Percentiles rank a stretch among this genome's conserved stretches.
phyloP scores from a whole-genome alignment of 768 basidiomycete genomes.

The Agaricus blazei region DNA sequence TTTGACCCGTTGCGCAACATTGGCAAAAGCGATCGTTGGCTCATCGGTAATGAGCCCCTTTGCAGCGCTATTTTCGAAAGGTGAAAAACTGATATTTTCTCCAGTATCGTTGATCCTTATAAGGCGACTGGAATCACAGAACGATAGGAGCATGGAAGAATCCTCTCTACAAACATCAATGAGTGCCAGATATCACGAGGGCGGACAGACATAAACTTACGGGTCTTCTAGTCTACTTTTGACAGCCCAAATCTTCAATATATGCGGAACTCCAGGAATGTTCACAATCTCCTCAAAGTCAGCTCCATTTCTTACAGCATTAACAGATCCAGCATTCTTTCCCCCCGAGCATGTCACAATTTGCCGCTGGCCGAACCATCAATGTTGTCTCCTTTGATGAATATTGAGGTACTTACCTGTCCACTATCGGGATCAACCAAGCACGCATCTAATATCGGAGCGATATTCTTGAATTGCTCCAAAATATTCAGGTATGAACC shows the following conservation, averaged over 20 bases:
- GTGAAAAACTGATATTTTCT: slow-evolving; percentile 35
- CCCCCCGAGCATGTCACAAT: slow-evolving; percentile 86
- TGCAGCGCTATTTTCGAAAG: slow-evolving; percentile 25
- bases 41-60: slow-evolving; percentile 40
- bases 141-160: slow-evolving; percentile 57
- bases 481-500: slow-evolving; percentile 60
- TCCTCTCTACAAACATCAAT: slow-evolving; percentile 34
- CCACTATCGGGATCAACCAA: slow-evolving; percentile 68
- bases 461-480: slow-evolving; percentile 69
- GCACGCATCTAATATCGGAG: slow-evolving; percentile 79
- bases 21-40: slow-evolving; percentile 62
- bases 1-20: slow-evolving; percentile 37
- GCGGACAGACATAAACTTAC: slow-evolving; percentile 32
- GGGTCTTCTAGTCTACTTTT: slow-evolving; percentile 37
- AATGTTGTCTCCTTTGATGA: neutral
- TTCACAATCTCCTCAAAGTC: slow-evolving; percentile 65
- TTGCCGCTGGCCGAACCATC: slow-evolving; percentile 44
- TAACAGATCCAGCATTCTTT: slow-evolving; percentile 68
- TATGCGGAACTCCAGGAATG: slow-evolving; percentile 49
- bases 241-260: slow-evolving; percentile 63
- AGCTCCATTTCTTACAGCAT: slow-evolving; percentile 76
- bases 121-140: slow-evolving; percentile 47
- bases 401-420: slow-evolving; percentile 43
- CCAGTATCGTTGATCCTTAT: slow-evolving; percentile 42
- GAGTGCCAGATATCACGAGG: neutral